phyloP scores from a whole-genome alignment of 1,284 basidiomycete species.

The Tylopilus sp. region DNA sequence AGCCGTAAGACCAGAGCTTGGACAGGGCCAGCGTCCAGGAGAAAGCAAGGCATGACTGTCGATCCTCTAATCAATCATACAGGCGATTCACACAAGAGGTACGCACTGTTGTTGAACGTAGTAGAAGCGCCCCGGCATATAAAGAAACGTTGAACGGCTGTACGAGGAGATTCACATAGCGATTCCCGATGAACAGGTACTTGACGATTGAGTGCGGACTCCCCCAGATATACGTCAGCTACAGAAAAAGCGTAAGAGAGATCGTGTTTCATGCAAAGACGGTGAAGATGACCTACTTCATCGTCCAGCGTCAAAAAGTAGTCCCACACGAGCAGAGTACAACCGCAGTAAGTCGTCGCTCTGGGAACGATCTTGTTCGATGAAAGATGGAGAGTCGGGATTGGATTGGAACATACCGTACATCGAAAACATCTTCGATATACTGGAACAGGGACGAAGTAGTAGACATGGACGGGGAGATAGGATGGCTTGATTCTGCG shows the following conservation, averaged over 20 bases:
- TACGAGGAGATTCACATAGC: neutral
- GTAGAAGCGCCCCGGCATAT: neutral
- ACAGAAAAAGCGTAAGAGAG: neutral
- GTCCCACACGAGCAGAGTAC: conserved; percentile 4
- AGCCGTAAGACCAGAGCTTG: neutral
- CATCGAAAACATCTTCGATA: neutral
- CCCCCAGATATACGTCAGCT: neutral
- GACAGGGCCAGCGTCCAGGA: neutral
- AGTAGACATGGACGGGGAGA: neutral
- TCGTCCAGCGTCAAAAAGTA: conserved; percentile 10
- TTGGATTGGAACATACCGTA: neutral
- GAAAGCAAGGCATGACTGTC: conserved; percentile 3
- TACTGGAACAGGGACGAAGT: neutral
- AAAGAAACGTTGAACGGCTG: neutral
- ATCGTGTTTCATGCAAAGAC: neutral
- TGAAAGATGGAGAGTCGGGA: neutral
- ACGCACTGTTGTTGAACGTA: neutral
- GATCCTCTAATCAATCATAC: neutral
- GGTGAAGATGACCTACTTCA: neutral
- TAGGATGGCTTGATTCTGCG: neutral
- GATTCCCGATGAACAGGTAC: neutral
- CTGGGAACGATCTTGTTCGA: neutral
- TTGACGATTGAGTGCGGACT: neutral
- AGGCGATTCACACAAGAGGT: too few species aligned
- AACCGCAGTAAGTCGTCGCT: neutral